These are phyloP conservation scores for Wallacemonas sp. DNA, from an alignment of 208 protist genomes.

Conservation along the genomic window DNA sequence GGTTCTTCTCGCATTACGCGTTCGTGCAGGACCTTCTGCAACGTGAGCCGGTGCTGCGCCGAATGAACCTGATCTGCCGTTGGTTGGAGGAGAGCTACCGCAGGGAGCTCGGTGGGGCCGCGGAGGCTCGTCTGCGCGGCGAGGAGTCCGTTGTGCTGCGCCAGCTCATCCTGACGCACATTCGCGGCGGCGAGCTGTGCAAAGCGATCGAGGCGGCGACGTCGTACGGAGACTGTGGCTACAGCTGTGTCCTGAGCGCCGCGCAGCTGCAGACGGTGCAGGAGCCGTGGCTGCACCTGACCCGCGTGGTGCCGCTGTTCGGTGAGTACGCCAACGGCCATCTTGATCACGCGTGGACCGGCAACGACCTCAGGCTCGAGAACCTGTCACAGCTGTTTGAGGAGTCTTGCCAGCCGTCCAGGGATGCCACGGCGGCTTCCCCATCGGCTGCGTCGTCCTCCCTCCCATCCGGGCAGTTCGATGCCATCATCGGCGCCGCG, in stretches of 20 bases:
- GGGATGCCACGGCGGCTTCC: not conserved
- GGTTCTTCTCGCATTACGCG: constrained; percentile 78
- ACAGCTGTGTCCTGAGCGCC: constrained; percentile 79
- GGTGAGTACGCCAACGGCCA: constrained; percentile 83
- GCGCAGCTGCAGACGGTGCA: constrained; percentile 74
- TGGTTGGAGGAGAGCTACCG: constrained; percentile 77
- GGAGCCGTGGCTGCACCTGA: constrained; percentile 67
- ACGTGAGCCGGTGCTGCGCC: constrained; percentile 51
- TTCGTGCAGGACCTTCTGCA: constrained; percentile 71
- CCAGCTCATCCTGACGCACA: constrained; percentile 60
- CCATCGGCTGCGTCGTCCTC: constrained; percentile 5
- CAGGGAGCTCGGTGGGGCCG: constrained; percentile 13
- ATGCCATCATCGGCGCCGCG: constrained; percentile 66
- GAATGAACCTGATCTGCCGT: constrained; percentile 57
- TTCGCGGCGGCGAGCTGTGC: constrained; percentile 72
- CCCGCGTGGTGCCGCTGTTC: constrained; percentile 68
- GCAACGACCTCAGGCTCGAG: constrained; percentile 73
- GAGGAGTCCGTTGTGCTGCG: constrained; percentile 65
- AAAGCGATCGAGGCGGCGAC: constrained; percentile 54
- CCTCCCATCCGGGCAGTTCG: constrained; percentile 13
- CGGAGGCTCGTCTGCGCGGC: constrained; percentile 27
- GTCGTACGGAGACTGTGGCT: constrained; percentile 47
- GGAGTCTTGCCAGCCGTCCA: constrained; percentile 33
- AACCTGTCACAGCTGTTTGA: constrained; percentile 77
- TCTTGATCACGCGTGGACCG: constrained; percentile 44